These are phyloP conservation scores for Symbiodinium pilosum DNA, from an alignment of 73 alveolate genomes.

Conservation along the genomic window DNA sequence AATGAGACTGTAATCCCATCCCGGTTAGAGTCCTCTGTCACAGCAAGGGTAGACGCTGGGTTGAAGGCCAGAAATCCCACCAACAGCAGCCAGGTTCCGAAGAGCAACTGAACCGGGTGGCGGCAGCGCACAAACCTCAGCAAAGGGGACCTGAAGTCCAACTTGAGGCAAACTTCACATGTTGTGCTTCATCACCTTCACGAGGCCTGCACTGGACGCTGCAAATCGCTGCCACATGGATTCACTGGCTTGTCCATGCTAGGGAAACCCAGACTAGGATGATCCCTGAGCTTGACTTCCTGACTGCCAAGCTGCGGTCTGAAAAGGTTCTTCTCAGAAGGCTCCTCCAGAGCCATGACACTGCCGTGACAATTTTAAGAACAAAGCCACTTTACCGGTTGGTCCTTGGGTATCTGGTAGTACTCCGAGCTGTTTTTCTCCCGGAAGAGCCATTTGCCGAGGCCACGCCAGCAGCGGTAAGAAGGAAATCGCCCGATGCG, in stretches of 20 bases:
- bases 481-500: slow-evolving; percentile 83
- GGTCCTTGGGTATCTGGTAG: slow-evolving; percentile 71
- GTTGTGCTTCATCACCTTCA: no score
- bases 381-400: no score
- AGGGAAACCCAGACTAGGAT: no score
- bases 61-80: slow-evolving; percentile 91
- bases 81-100: slow-evolving; percentile 57
- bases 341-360: background rate
- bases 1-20: no score
- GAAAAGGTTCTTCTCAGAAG: slow-evolving; percentile 59
- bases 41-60: slow-evolving; percentile 72
- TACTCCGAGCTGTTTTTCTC: slow-evolving; percentile 39
- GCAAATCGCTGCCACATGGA: no score
- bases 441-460: background rate
- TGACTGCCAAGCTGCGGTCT: background rate
- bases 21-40: slow-evolving; percentile 10
- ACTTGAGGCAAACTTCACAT: no score
- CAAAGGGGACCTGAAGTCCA: no score
- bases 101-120: slow-evolving; percentile 83
- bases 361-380: background rate
- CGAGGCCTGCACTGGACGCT: no score
- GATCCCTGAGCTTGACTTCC: no score
- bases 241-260: no score
- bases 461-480: slow-evolving; percentile 61
- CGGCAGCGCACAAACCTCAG: slow-evolving; percentile 33